Evolutionary conservation across 768 basidiomycete species (phyloP), one percentile per base, ranked within the genome.

Genomic region (Sutorius australiensis): DNA sequence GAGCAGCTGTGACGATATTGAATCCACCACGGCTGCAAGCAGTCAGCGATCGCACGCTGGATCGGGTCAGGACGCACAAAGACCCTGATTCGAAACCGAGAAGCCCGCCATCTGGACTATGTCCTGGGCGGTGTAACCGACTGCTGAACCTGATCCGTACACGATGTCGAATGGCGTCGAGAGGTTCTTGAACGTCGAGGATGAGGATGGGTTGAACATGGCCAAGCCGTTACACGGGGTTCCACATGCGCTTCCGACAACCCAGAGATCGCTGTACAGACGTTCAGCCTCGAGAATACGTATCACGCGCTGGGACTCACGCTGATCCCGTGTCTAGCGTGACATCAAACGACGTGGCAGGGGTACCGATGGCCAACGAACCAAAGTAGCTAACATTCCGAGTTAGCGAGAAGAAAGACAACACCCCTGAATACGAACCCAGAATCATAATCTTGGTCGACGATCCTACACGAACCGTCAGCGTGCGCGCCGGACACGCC

Each of bases 381-480:
- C 73, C 76, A 54, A 65, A 72, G 54, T 74, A 77, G 11, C 69
- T 70, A 34, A n/a, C 2, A 8, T 46, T 3, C 0, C 11, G 28
- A 6, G 49, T 62, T 38, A 58, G 45, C 17, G 46, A 34, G 39
- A 6, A 11, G 13, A 13, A n/a, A 17, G 19, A 10, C 27, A 3
- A 36, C 28, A 27, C 0, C 52, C 17, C 5, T 13, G 7, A 48
- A 2, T 27, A 61, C 75, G 46, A 60, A 83, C 84, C 78, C 81
- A 12, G 86, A 83, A 67, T 91, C 89, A 13, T 73, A 66, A 36
- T 77, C 75, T 67, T 89, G 85, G 61, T 87, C 82, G 16, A 78
- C 75, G 16, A 88, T 67, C 46, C 87, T 89, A 57, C 13, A 31
- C 16, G 31, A 11, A 13, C 5, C 8, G 34, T 62, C 21, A 64